Evolutionary conservation across 805 yeast genomes (phyloP).

Genomic region (Lipomyces spencermartinsiae): DNA sequence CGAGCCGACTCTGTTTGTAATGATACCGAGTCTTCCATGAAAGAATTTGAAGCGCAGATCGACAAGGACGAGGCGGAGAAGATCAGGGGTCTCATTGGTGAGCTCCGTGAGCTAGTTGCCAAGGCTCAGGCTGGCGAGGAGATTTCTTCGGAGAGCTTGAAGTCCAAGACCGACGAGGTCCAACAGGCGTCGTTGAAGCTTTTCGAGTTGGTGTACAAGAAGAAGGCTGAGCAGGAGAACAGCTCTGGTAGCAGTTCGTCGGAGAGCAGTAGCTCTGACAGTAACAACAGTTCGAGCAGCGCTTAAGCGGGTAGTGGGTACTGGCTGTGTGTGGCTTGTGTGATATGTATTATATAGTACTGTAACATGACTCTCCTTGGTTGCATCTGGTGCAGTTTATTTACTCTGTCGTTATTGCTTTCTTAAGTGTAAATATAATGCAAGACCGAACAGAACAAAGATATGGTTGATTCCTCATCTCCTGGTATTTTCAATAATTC

Average conservation of each 20-base stretch:
- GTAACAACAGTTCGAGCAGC: background rate
- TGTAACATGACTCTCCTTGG: slow-evolving; percentile 3
- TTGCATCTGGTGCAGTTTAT: background rate
- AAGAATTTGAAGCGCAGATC: slow-evolving; percentile 73
- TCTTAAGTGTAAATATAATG: background rate
- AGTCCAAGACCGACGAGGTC: slow-evolving; percentile 81
- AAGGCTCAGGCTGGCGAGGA: slow-evolving; percentile 73
- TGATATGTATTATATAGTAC: slow-evolving; percentile 1
- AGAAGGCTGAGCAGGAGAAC: slow-evolving; percentile 46
- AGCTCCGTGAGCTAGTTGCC: slow-evolving; percentile 76
- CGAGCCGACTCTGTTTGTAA: slow-evolving; percentile 81
- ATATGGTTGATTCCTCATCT: background rate
- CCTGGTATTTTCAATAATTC: background rate
- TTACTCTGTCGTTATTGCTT: background rate
- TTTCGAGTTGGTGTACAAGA: slow-evolving; percentile 74
- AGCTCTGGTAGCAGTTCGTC: slow-evolving; percentile 26
- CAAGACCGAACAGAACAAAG: background rate
- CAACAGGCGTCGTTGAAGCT: slow-evolving; percentile 81
- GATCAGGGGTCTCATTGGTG: slow-evolving; percentile 61
- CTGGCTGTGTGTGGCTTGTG: background rate
- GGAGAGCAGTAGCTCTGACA: slow-evolving; percentile 2
- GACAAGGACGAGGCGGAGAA: slow-evolving; percentile 63
- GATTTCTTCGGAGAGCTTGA: slow-evolving; percentile 67
- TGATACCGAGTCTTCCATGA: slow-evolving; percentile 86
- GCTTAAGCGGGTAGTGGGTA: background rate